Evolutionary conservation across 768 basidiomycete species (phyloP), one percentile per base, ranked within the genome.

Genomic region (Amanita molliuscula): DNA sequence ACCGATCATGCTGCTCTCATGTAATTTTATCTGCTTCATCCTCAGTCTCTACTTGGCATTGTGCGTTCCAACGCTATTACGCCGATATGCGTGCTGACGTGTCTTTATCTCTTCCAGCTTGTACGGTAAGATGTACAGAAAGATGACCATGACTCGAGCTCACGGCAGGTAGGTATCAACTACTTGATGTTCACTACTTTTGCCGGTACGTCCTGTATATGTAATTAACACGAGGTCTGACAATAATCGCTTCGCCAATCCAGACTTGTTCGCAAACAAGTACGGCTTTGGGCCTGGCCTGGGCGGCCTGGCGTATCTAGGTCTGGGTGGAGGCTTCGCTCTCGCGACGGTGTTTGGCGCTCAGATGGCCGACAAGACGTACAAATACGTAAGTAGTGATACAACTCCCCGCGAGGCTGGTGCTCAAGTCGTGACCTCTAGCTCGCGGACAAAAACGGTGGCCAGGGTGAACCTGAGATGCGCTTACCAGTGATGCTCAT

Each of bases 171-270:
- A 61, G 67, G 81, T 23, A 82, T 84, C 51, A 84, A 79, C 62
- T 88, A 85, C 65, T 67, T 88, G 36, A 78, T 82, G 74, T 82
- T 83, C 56, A 65, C 81, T 1, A 84, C 83, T 2, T 85, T 87
- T 62, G 75, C 81, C 2, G 57, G 80, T 77, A 61, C 13, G 71
- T 63, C 9, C 35, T 29, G 3, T 15, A 3, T 5, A 15, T 4
- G 28, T 9, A 20, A 38, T 20, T 31, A 4, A 4, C 10, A 31
- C 10, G 23, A 48, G 6, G 16, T 21, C 25, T 31, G 11, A 20
- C 28, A 28, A 26, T 21, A 34, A 25, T 20, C 43, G 10, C 1
- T 4, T 36, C 26, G 50, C 6, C 50, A 68, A 31, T 31, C 10
- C 11, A 31, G 69, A 71, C 54, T 65, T 76, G 52, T 86, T 82